Evolutionary conservation across 2,329 filamentous ascomycete genomes (phyloP).

Genomic region (Diplocarpon rosae): DNA sequence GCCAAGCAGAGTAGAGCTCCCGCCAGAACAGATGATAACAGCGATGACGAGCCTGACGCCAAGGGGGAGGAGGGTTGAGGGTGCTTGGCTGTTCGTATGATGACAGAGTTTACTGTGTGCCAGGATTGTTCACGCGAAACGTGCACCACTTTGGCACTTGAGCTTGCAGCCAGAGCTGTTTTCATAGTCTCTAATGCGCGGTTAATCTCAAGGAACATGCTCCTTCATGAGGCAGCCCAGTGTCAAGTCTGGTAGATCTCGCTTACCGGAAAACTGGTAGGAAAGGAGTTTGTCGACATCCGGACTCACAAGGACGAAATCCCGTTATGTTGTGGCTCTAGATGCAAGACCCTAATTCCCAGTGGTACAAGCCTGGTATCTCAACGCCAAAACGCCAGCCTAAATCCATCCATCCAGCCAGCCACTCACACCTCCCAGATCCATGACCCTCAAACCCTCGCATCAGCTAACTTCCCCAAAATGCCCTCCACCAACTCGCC

Average conservation of each 20-base stretch:
- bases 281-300: too few relatives aligned
- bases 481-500: constrained; percentile 20
- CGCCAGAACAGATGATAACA: constrained; percentile 37
- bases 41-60: constrained; percentile 34
- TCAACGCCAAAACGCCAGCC: not conserved
- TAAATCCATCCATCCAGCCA: not conserved
- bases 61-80: constrained; percentile 22
- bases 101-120: not conserved
- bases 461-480: constrained; percentile 9
- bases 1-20: constrained; percentile 38
- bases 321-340: not conserved
- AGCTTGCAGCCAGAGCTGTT: too few relatives aligned
- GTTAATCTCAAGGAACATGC: too few relatives aligned
- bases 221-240: too few relatives aligned
- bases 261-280: too few relatives aligned
- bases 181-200: too few relatives aligned
- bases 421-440: not conserved
- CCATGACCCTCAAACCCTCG: not conserved
- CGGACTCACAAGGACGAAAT: too few relatives aligned
- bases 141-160: too few relatives aligned
- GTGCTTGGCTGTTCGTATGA: not conserved
- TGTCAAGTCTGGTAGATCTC: too few relatives aligned
- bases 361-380: constrained; percentile 4
- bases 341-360: not conserved
- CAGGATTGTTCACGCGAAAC: too few relatives aligned